Conservation (phyloP, 2,329 filamentous ascomycete species). For the Penicillium verrucosum region DNA sequence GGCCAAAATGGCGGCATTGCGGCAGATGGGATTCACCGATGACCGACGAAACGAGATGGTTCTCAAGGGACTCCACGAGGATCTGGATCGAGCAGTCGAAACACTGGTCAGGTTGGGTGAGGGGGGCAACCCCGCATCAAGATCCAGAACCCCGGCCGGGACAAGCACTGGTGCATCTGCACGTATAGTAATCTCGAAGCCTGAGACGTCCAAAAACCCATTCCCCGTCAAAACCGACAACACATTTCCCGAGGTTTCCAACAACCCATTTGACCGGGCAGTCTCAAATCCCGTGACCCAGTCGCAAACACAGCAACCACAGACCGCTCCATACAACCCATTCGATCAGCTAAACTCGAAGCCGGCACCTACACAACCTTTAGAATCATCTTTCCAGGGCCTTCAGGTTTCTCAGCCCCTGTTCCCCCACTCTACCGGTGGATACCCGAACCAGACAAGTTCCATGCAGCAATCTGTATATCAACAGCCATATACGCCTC, state of each 20-base stretch:
- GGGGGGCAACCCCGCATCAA: conserved; percentile 50
- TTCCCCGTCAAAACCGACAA: conserved; percentile 1
- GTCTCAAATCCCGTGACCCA: conserved; percentile 38
- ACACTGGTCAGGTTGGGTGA: conserved; percentile 80
- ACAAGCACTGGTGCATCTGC: conserved; percentile 20
- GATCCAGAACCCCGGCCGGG: conserved; percentile 54
- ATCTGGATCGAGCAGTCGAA: conserved; percentile 82
- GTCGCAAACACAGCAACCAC: conserved; percentile 10
- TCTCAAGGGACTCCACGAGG: conserved; percentile 77
- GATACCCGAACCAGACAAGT: conserved; percentile 45
- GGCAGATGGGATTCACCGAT: conserved; percentile 90
- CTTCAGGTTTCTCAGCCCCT: conserved; percentile 69
- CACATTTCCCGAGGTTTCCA: conserved; percentile 26
- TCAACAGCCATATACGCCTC: conserved; percentile 46
- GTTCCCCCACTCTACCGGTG: conserved; percentile 74
- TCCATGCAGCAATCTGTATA: conserved; percentile 39
- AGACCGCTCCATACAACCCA: conserved; percentile 59
- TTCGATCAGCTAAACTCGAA: conserved; percentile 53
- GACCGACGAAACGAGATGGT: conserved; percentile 76
- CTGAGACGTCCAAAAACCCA: conserved; percentile 41
- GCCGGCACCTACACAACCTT: conserved; percentile 30
- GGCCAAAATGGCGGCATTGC: conserved; percentile 70
- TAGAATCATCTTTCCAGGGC: conserved; percentile 71
- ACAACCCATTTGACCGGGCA: conserved; percentile 65
- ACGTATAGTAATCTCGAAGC: conserved; percentile 19